Conservation (phyloP, 2,329 filamentous ascomycete species). For the Pseudopithomyces maydicus region DNA sequence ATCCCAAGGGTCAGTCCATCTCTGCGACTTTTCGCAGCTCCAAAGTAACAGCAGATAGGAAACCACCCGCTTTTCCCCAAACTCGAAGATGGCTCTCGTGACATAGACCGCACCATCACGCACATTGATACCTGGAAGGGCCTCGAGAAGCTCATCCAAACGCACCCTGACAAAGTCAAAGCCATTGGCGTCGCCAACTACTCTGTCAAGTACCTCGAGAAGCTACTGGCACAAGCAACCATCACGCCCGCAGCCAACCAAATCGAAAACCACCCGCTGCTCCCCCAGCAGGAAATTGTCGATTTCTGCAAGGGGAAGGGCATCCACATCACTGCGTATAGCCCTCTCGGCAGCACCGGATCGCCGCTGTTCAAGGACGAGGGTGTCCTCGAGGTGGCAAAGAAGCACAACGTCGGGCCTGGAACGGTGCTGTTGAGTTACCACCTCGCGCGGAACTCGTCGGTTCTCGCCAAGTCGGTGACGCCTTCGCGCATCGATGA, state of each 20-base stretch:
- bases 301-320: constrained; percentile 70
- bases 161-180: constrained; percentile 52
- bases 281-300: constrained; percentile 74
- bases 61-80: constrained; percentile 78
- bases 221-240: constrained; percentile 62
- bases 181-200: constrained; percentile 58
- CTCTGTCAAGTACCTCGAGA: constrained; percentile 53
- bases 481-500: constrained; percentile 70
- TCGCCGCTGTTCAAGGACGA: constrained; percentile 55
- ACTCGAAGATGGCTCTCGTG: constrained; percentile 72
- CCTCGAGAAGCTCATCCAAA: constrained; percentile 66
- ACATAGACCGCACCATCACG: constrained; percentile 71
- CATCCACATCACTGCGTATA: constrained; percentile 75
- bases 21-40: neutral
- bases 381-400: constrained; percentile 53
- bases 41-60: constrained; percentile 44
- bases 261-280: constrained; percentile 74
- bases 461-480: constrained; percentile 76
- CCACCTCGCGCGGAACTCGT: constrained; percentile 70
- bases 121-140: constrained; percentile 79
- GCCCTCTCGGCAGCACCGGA: constrained; percentile 55
- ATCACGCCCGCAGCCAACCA: constrained; percentile 72
- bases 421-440: constrained; percentile 72
- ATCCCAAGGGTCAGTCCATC: constrained; percentile 64
- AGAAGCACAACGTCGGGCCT: constrained; percentile 54